Base-by-base conservation (phyloP, 495 filamentous ascomycete species). In the Penicillium alfredii region DNA sequence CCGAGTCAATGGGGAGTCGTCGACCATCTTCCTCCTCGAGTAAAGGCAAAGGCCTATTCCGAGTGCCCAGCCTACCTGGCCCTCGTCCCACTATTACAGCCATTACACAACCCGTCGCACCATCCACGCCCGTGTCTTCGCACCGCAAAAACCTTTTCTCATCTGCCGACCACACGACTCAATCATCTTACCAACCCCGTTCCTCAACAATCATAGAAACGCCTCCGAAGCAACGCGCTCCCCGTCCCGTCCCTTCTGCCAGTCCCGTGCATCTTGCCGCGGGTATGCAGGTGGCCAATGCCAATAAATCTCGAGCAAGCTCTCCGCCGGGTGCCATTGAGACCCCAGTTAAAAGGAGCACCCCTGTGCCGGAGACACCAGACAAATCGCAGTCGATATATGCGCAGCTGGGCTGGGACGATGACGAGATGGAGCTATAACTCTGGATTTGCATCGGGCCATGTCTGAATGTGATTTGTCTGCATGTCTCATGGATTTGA, bases 351-450 rank as follows among this genome's bases (percentile, higher is more conserved):
- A 58, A 56, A 35, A 51, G 38, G 23, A 21, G 42, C 23, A 37
- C 45, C 1, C 33, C 42, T 33, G 44, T 66, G 20, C 60, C 61
- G 5, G 53, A 58, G 26, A 68, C 64, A 1, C 65, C 65, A 6
- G 60, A 66, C 55, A 71, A 59, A 59, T 66, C 53, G 9, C 47
- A 57, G 31, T 51, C 49, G 11, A 83, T 94, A 30, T 93, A 84
- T 52, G 76, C 81, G 56, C 63, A 66, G 22, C 55, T 92, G 31
- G 82, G 87, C 30, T 86, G 88, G 88, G 81, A 90, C 47, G 80
- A 83, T 50, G 75, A 82, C 43, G 69, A 77, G 16, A 51, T 57
- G 46, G 53, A 57, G 4, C 40, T 79, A 73, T 50, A 55, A 61
- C n/a, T n/a, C n/a, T n/a, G 13, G 9, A 35, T 46, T 38, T 36